phyloP scores from a whole-genome alignment of 352 stramenopile genomes.

The Chrysophaeum taylorii region DNA sequence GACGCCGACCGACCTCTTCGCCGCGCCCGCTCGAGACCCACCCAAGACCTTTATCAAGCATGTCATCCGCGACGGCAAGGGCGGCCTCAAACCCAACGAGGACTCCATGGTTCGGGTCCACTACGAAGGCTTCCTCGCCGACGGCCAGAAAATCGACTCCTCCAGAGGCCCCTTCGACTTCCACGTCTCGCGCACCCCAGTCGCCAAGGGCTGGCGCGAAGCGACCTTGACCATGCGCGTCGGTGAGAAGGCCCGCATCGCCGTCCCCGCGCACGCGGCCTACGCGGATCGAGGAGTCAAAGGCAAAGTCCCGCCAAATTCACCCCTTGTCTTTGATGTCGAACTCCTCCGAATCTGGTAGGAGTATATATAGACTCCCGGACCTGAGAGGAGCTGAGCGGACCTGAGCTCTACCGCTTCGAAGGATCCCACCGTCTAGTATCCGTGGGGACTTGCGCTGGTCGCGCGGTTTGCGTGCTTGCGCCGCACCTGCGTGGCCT shows the following conservation, averaged over 20 bases:
- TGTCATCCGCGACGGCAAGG: not conserved
- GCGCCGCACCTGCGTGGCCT: no score
- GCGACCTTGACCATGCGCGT: constrained; percentile 2
- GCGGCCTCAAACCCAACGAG: not conserved
- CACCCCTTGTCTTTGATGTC: constrained; percentile 38
- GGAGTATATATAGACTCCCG: not conserved
- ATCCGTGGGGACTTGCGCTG: no score
- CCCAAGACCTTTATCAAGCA: not conserved
- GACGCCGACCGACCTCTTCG: not conserved
- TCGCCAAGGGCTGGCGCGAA: not conserved
- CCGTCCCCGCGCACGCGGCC: constrained; percentile 25
- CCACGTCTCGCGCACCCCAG: not conserved
- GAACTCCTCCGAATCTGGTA: constrained; percentile 41
- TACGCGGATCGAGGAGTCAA: constrained; percentile 51
- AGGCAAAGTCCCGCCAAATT: constrained; percentile 16
- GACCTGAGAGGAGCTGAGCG: no score
- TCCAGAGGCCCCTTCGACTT: constrained; percentile 1
- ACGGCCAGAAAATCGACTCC: constrained; percentile 14
- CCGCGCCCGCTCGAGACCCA: no score
- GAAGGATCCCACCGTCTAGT: no score
- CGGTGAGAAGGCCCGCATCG: not conserved
- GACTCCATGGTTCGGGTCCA: constrained; percentile 8
- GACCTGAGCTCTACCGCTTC: no score
- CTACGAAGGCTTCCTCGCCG: constrained; percentile 6
- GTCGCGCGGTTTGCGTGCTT: no score